These are phyloP conservation scores for Cryptococcus jaspeensis DNA, from an alignment of 1,284 basidiomycete genomes.

Conservation along the genomic window DNA sequence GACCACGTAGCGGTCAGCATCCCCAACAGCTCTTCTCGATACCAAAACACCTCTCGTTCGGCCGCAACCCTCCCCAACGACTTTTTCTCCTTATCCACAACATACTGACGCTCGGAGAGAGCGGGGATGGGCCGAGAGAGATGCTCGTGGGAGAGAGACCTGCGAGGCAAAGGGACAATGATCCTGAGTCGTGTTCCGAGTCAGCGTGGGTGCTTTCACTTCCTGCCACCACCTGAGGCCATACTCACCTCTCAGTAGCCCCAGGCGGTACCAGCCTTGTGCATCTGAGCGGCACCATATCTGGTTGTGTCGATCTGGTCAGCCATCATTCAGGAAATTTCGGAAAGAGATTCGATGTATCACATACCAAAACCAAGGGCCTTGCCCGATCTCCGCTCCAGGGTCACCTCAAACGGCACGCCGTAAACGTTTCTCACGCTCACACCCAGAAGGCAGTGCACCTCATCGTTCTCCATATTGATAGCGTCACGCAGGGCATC, in stretches of 20 bases:
- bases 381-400: conserved; percentile 43
- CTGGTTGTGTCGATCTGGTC: not conserved
- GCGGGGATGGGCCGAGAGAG: conserved; percentile 72
- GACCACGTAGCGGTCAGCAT: conserved; percentile 71
- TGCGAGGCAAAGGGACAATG: conserved; percentile 71
- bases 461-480: conserved; percentile 57
- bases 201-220: not conserved
- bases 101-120: conserved; percentile 85
- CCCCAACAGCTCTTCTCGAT: conserved; percentile 77
- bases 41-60: conserved; percentile 87
- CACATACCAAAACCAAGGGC: not conserved
- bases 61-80: conserved; percentile 61
- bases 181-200: conserved; percentile 57
- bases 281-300: conserved; percentile 1
- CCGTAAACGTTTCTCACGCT: conserved; percentile 87
- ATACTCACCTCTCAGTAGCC: conserved; percentile 69
- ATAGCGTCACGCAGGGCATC: conserved; percentile 40
- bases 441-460: conserved; percentile 80
- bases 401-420: conserved; percentile 79
- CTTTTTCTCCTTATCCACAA: conserved; percentile 72
- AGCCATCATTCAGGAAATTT: not conserved
- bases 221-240: not conserved
- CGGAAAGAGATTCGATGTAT: too few species aligned
- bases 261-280: conserved; percentile 73
- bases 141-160: conserved; percentile 61